Percentiles rank a stretch among this genome's conserved stretches.
Evolutionary conservation across 2,329 filamentous ascomycete species (phyloP).

Genomic region (Fusarium beomiforme): DNA sequence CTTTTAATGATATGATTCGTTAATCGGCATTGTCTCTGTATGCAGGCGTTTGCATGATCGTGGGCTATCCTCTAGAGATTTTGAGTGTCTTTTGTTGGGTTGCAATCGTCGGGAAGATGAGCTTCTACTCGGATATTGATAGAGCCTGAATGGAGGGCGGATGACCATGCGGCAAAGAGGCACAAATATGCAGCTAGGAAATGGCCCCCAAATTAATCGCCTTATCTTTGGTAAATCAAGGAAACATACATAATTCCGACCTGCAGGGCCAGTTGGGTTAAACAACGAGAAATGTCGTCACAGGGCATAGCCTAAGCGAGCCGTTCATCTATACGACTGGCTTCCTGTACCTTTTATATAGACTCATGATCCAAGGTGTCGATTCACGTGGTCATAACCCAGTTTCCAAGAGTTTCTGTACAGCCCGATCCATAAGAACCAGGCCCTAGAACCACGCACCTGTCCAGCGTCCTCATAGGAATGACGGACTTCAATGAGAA

Average conservation of each 20-base stretch:
- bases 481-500: no score
- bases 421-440: neutral
- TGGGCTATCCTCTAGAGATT: neutral
- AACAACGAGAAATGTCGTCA: no score
- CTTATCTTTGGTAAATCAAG: neutral
- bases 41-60: neutral
- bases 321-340: neutral
- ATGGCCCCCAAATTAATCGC: neutral
- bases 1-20: neutral
- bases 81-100: no score
- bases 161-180: neutral
- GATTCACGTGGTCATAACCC: neutral
- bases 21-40: neutral
- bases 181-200: neutral
- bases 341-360: neutral
- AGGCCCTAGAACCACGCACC: no score
- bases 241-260: neutral
- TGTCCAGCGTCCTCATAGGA: no score
- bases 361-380: no score
- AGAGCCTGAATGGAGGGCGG: neutral
- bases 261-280: neutral
- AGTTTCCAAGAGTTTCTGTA: neutral
- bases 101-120: neutral
- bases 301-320: fast-evolving
- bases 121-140: neutral